Evolutionary conservation across 2,329 filamentous ascomycete genomes (phyloP).

Genomic region (Colletotrichum scovillei): DNA sequence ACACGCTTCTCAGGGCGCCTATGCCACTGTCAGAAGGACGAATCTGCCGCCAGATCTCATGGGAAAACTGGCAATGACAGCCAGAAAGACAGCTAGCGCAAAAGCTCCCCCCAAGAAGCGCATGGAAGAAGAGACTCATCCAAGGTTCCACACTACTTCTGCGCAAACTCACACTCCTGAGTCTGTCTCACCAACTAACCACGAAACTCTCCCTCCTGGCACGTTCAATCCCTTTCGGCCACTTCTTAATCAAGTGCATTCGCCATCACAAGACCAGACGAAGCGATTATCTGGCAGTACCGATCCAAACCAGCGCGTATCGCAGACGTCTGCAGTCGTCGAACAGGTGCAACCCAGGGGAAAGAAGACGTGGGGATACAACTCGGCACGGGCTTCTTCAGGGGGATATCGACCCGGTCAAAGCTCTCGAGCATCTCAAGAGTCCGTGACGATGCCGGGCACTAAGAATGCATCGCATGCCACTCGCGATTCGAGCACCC

Average conservation of each 20-base stretch:
- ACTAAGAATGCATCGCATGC: not conserved
- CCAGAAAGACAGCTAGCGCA: constrained; percentile 12
- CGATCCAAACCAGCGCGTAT: not conserved
- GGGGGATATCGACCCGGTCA: not conserved
- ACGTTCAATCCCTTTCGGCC: not conserved
- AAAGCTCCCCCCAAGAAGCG: not conserved
- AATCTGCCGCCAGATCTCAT: constrained; percentile 17
- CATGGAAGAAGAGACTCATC: not conserved
- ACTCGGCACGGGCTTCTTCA: not conserved
- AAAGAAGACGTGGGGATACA: not conserved
- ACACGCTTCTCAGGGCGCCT: not conserved
- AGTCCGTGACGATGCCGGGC: not conserved
- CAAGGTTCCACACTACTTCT: not conserved
- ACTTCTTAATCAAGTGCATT: not conserved
- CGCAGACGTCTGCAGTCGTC: not conserved
- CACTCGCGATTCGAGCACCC: not conserved
- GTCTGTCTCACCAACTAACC: not conserved
- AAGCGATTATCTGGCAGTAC: not conserved
- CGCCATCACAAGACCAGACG: not conserved
- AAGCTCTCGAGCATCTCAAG: not conserved
- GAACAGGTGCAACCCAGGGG: not conserved
- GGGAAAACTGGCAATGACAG: constrained; percentile 8
- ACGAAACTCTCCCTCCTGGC: not conserved
- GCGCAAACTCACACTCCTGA: not conserved
- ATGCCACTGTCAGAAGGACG: constrained; percentile 1